phyloP scores from a whole-genome alignment of 306 rosid species.

The Clitoria ternatea region DNA sequence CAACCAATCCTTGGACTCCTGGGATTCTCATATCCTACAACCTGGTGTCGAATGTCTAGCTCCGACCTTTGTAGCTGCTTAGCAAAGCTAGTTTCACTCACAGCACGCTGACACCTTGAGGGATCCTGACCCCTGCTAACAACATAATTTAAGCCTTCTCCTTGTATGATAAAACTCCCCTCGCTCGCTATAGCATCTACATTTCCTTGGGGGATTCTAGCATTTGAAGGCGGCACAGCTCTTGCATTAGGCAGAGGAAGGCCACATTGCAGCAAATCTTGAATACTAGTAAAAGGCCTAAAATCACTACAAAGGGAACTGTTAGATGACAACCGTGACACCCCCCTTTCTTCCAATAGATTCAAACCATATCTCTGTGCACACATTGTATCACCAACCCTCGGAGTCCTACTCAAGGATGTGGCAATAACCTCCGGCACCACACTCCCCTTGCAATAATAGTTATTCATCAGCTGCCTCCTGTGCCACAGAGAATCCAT shows the following conservation, averaged over 20 bases:
- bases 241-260: slow-evolving; percentile 26
- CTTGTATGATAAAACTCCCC: slow-evolving; percentile 54
- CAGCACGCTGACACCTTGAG: slow-evolving; percentile 24
- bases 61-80: slow-evolving; percentile 30
- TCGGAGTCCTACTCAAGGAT: slow-evolving; percentile 28
- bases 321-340: slow-evolving; percentile 21
- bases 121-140: slow-evolving; percentile 23
- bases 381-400: slow-evolving; percentile 20
- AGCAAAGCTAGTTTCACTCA: slow-evolving; percentile 15
- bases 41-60: slow-evolving; percentile 23
- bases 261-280: slow-evolving; percentile 6
- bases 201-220: slow-evolving; percentile 26
- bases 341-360: slow-evolving; percentile 25
- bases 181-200: slow-evolving; percentile 37
- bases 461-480: slow-evolving; percentile 25
- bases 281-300: slow-evolving; percentile 27
- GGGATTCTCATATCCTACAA: slow-evolving; percentile 33
- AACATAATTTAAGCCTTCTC: slow-evolving; percentile 45
- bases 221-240: slow-evolving; percentile 26
- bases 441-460: slow-evolving; percentile 23
- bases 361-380: slow-evolving; percentile 25
- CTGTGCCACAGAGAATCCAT: slow-evolving; percentile 26
- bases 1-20: slow-evolving; percentile 15
- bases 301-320: slow-evolving; percentile 9
- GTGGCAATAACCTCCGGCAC: slow-evolving; percentile 7